phyloP scores from a whole-genome alignment of 2,329 filamentous ascomycete species.

The Microsporum canis region DNA sequence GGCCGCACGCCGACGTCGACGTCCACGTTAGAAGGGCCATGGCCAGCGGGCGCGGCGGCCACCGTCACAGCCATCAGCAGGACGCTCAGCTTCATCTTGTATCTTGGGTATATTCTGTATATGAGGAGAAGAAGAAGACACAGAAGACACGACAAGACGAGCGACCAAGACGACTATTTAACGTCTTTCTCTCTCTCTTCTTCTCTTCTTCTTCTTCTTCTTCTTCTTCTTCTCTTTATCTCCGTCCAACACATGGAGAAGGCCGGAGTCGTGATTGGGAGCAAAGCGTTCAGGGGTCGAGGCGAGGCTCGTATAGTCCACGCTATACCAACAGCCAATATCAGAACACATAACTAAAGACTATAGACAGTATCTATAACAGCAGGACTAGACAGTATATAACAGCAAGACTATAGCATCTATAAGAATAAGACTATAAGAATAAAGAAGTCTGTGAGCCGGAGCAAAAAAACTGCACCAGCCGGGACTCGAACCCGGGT shows the following conservation, averaged over 20 bases:
- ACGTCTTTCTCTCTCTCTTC: background rate
- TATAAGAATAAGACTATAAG: background rate
- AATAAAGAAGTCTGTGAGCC: background rate
- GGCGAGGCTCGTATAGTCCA: background rate
- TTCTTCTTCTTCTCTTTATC: background rate
- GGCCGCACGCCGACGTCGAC: constrained; percentile 54
- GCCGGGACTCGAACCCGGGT: constrained; percentile 9
- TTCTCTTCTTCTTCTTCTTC: too few relatives aligned
- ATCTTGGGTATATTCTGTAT: background rate
- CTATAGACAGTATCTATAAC: too few relatives aligned
- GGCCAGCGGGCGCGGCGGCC: background rate
- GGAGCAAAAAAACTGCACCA: constrained; percentile 1
- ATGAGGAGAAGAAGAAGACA: background rate
- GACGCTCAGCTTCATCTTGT: background rate
- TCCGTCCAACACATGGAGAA: background rate
- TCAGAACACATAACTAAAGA: background rate
- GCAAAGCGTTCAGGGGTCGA: background rate
- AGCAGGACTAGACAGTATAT: background rate
- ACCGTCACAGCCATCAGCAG: background rate
- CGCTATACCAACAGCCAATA: background rate
- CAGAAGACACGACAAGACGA: background rate
- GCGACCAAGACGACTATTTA: too few relatives aligned
- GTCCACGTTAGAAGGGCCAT: constrained; percentile 12
- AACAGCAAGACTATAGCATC: background rate
- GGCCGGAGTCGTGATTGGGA: background rate